A percentile compares a stretch with the other conserved stretches of the same genome.
These are phyloP conservation scores for apple (Malus domestica) DNA, from an alignment of 306 rosid species.

Conservation along the genomic window ASM211411v1 NC_041791.1:28563001-28563500, in stretches of 20 bases:
- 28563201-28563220: no score
- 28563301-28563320: neutral
- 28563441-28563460: no score
- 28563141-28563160: no score
- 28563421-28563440: no score
- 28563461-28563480: neutral
- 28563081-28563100: neutral
- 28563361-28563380: neutral
- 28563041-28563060: slow-evolving; percentile 4
- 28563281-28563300: no score
- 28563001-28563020: slow-evolving; percentile 17
- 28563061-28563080: slow-evolving; percentile 14
- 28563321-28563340: neutral
- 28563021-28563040: slow-evolving; percentile 15
- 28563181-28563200: no score
- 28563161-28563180: no score
- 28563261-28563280: no score
- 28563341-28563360: slow-evolving; percentile 9
- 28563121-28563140: neutral
- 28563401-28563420: no score
- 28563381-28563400: no score
- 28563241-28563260: no score
- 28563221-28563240: no score
- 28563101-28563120: neutral
- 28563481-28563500: slow-evolving; percentile 24